Base-by-base conservation (phyloP, 306 rosid genomes). In the Fagus sylvatica region DNA sequence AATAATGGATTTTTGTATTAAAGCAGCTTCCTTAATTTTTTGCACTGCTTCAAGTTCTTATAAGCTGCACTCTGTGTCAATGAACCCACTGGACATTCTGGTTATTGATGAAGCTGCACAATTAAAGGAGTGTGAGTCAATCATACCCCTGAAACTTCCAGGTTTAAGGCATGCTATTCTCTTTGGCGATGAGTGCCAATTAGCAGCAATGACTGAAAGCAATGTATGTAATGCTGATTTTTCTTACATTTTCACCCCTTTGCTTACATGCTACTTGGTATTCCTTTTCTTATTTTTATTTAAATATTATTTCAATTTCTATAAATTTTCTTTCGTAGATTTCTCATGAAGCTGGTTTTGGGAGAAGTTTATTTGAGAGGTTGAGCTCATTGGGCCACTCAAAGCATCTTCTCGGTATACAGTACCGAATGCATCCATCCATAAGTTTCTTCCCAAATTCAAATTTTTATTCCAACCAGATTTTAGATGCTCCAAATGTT, bases 101-200 rank as follows among this genome's bases (percentile, higher is more conserved):
- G 86, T 90, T 19, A 86, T 93, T 75, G 97, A 93, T 60, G 98
- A 93, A 84, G 98, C 96, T 49, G 94, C 96, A 32, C 96, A 90
- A 30, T 39, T 93, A 60, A 90, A 79, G 72, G 98, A 90, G 83
- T 90, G 96, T 10, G 98, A 93, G 73, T 93, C 96, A 34, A 17
- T 78, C 33, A 91, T 91, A 69, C 90, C 96, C 51, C 70, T 93
- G 6, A 94, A 79, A 49, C 88, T 93, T 82, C 86, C 79, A 0
- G 79, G 76, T 59, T 60, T 91, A 71, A 81, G 76, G 72, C 93
- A 85, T 74, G 96, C 78, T 13, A 79, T 93, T 80, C 91, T 93
- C 82, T 88, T 91, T 41, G 98, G 98, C 36, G 98, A 93, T 78
- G 98, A 89, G 82, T 33, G 83, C 57, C 98, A 93, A 77, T 82